Evolutionary conservation across 1,284 basidiomycete genomes (phyloP), one percentile per base, ranked within the genome.

Genomic region (Takashimella koratensis): DNA sequence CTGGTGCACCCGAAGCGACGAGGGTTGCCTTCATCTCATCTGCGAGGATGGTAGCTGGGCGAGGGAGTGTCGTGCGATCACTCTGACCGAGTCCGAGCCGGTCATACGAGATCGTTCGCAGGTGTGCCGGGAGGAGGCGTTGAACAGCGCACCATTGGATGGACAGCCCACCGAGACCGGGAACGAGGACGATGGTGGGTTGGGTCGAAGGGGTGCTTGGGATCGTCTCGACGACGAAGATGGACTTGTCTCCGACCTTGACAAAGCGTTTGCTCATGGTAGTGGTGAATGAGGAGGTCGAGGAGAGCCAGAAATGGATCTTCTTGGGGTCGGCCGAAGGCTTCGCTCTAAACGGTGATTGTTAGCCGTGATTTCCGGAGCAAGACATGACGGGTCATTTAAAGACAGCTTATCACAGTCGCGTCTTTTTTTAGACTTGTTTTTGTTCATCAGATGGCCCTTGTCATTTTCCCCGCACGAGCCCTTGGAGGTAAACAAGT

Each of bases 91-190:
- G 36, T 10, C 54, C 54, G 16, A 56, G 42, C 13, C 57, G 54
- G 27, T 59, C 57, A 36, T 59, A 59, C 13, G 47, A 26, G 43
- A 59, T 49, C 2, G 42, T 40, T 5, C 51, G 45, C 8, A 57
- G 54, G 43, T n/a, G 10, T 10, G 30, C n/a, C 10, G 48, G 47
- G 4, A 56, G 13, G 5, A 56, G 54, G 19, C 54, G 50, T 49
- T 53, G 51, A 22, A 53, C 54, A 5, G 51, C 27, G 20, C 20
- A 30, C 54, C 53, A 56, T 26, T 27, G n/a, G n/a, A 41, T 19
- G 11, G 45, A 20, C 19, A 51, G 39, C 8, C 27, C 46, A 3
- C 54, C 54, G 12, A 56, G 23, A 11, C 54, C 54, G 11, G 54
- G 11, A 16, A 56, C 27, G 11, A 56, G 43, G 36, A 56, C 46